Conservation (phyloP, 306 rosid species). For the Trichosanthes cucumerina region DNA sequence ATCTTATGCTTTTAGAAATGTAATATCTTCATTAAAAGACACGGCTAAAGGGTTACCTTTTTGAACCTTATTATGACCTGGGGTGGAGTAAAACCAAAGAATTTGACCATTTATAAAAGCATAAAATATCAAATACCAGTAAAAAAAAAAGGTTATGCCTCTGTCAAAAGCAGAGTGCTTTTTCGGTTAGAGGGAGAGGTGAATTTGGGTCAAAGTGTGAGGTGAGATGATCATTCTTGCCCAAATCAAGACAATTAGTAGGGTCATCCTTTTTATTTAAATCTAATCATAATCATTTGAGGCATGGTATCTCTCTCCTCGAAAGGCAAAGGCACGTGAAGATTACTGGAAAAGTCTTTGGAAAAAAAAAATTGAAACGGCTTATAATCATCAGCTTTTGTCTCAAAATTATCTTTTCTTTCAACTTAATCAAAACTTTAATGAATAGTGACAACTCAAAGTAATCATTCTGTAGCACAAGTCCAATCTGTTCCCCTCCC, state of each 20-base stretch:
- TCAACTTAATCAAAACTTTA: constrained; percentile 22
- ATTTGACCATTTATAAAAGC: constrained; percentile 37
- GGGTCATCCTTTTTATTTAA: background rate
- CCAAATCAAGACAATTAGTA: constrained; percentile 8
- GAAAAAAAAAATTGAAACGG: constrained; percentile 7
- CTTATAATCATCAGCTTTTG: constrained; percentile 24
- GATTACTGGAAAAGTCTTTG: constrained; percentile 12
- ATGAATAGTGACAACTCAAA: constrained; percentile 17
- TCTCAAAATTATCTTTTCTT: constrained; percentile 15
- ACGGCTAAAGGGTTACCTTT: background rate
- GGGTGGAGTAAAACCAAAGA: constrained; percentile 37
- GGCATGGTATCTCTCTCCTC: constrained; percentile 4
- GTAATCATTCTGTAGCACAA: constrained; percentile 19
- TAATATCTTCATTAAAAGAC: background rate
- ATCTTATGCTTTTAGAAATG: background rate
- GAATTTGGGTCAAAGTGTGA: constrained; percentile 1
- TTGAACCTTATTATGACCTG: constrained; percentile 12
- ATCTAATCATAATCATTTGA: constrained; percentile 6
- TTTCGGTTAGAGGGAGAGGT: background rate
- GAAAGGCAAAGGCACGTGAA: constrained; percentile 12
- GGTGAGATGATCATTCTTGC: constrained; percentile 5
- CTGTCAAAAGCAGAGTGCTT: constrained; percentile 16
- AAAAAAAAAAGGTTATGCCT: constrained; percentile 7
- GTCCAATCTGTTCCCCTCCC: constrained; percentile 17
- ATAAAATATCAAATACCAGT: background rate